Base-by-base conservation (phyloP, 768 basidiomycete genomes). In the Suillus weaverae region DNA sequence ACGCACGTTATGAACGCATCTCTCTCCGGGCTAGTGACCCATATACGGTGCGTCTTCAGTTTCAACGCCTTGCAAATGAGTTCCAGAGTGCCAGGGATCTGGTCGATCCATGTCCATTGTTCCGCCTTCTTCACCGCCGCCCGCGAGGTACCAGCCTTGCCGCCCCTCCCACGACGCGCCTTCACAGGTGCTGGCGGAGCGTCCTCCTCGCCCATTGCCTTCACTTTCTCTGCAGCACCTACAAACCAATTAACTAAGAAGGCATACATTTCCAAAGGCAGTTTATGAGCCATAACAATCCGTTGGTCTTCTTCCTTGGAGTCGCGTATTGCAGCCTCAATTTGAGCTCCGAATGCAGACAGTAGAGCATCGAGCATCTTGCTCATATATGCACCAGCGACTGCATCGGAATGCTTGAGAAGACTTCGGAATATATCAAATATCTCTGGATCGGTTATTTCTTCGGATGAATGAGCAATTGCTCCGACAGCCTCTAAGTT, bases 161-260 rank as follows among this genome's bases (percentile, higher is more conserved):
- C 88, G 10, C 89, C 89, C 62, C 82, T 82, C 0, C 88, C 89
- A 66, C 83, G 85, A 65, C 81, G 81, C 9, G 81, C 71, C 66
- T 86, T 88, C 1, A 82, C 74, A 30, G 79, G 79, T 1, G 84
- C 81, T 7, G 73, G 77, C 3, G 80, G 75, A 14, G 83, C 81
- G 22, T 79, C 81, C 2, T 83, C 81, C 14, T 84, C 84, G 6
- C 79, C 80, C 14, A 81, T 72, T 7, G 79, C 79, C 51, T 89
- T 90, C 64, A 90, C 86, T 68, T 89, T 91, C 76, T 97, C 95
- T 1, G 89, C 90, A 0, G 88, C 88, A 13, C 80, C 78, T 18
- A 93, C 91, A 73, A 96, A 96, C 95, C 95, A 98, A 66, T 89
- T 84, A n/a, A 97, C 77, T 32, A 98, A 80, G 74, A 99, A 98